Evolutionary conservation across 2,329 filamentous ascomycete genomes (phyloP).

Genomic region (Phyllosticta citriasiana): DNA sequence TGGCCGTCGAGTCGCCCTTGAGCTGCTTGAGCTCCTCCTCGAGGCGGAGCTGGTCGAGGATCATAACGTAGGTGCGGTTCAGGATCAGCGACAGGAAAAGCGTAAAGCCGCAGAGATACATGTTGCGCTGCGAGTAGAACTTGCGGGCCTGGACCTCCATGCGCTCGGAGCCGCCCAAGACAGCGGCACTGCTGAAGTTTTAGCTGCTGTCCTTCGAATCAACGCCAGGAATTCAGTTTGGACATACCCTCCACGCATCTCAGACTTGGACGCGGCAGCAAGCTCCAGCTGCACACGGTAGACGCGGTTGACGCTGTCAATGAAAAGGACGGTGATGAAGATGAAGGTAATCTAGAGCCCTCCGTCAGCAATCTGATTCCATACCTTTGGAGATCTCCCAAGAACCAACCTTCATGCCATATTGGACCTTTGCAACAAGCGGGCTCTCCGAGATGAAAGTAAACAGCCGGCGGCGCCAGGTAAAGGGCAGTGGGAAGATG

Average conservation of each 20-base stretch:
- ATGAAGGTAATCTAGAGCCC: constrained; percentile 75
- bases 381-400: background rate
- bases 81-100: constrained; percentile 97
- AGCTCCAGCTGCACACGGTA: constrained; percentile 94
- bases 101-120: constrained; percentile 99
- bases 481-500: constrained; percentile 82
- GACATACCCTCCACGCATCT: constrained; percentile 41
- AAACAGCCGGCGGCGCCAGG: constrained; percentile 75
- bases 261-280: constrained; percentile 56
- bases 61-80: constrained; percentile 98
- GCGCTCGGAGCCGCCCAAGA: constrained; percentile 77
- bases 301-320: constrained; percentile 92
- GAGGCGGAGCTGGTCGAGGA: constrained; percentile 80
- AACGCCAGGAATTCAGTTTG: background rate
- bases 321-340: constrained; percentile 95
- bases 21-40: constrained; percentile 84
- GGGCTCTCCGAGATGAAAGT: constrained; percentile 91
- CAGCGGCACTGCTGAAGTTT: constrained; percentile 44
- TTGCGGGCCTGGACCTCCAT: constrained; percentile 99
- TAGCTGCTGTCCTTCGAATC: background rate
- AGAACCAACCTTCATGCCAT: constrained; percentile 71
- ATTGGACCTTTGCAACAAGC: constrained; percentile 82
- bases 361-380: background rate
- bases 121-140: constrained; percentile 99
- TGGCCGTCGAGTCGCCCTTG: constrained; percentile 53